Percentiles rank a stretch among this genome's conserved stretches.
These are phyloP conservation scores for Beauveria asiatica DNA, from an alignment of 2,329 filamentous ascomycete genomes.

Conservation along the genomic window DNA sequence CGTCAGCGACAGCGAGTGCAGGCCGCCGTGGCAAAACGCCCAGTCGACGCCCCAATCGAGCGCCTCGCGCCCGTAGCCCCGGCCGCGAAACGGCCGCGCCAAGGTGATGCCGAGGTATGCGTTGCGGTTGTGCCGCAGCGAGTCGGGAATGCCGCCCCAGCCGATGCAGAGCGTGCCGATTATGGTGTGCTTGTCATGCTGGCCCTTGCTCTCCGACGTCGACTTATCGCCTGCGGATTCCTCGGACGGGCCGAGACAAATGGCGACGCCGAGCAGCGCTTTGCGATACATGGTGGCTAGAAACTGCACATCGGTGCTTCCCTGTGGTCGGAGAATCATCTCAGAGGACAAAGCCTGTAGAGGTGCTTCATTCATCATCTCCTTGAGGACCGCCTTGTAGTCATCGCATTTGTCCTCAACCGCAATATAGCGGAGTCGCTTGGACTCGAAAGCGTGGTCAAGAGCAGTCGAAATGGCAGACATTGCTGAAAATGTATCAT, in stretches of 20 bases:
- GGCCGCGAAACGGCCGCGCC: not conserved
- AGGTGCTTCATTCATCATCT: slow-evolving; percentile 12
- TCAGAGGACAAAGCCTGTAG: slow-evolving; percentile 13
- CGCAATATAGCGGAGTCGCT: slow-evolving; percentile 15
- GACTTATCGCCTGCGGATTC: not conserved
- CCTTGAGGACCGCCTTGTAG: slow-evolving; percentile 12
- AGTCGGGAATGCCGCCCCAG: slow-evolving; percentile 10
- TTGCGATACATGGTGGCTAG: slow-evolving; percentile 11
- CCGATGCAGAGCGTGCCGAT: slow-evolving; percentile 14
- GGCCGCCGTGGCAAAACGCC: slow-evolving; percentile 8
- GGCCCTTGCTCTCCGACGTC: not conserved
- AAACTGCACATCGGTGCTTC: slow-evolving; percentile 13
- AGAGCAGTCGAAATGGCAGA: slow-evolving; percentile 5
- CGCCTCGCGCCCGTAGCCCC: slow-evolving; percentile 11
- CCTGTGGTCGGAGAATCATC: slow-evolving; percentile 8
- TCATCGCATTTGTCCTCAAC: slow-evolving; percentile 14
- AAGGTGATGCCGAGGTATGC: slow-evolving; percentile 10
- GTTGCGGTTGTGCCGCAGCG: slow-evolving; percentile 10
- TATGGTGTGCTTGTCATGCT: slow-evolving; percentile 11
- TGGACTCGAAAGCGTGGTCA: slow-evolving; percentile 13
- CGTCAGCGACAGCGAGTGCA: slow-evolving; percentile 10
- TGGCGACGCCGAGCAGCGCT: slow-evolving; percentile 16
- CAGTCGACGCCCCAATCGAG: slow-evolving; percentile 12
- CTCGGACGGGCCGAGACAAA: slow-evolving; percentile 14
- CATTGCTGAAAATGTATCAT: not conserved